These are phyloP conservation scores for Ogataea hybrid DNA, from an alignment of 1,139 yeast genomes.

Conservation along the genomic window DNA sequence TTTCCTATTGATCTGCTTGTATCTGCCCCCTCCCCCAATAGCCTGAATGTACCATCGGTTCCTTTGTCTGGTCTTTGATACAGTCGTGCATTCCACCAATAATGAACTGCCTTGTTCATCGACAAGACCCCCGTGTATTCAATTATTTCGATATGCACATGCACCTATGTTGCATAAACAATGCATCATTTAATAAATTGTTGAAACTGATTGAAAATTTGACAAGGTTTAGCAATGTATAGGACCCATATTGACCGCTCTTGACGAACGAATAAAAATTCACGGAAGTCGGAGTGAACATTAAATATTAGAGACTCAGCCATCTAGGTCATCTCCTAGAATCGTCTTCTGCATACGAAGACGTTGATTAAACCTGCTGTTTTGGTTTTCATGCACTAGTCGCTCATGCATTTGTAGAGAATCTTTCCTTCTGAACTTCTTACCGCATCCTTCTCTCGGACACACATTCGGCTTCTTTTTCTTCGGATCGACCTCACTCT, in stretches of 20 bases:
- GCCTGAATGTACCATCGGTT: too few relatives aligned
- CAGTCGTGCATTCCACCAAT: not conserved
- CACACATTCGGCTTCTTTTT: slow-evolving; percentile 30
- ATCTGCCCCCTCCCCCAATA: not conserved
- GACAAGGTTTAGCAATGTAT: slow-evolving; percentile 3
- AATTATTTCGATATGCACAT: not conserved
- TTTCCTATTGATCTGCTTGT: not conserved
- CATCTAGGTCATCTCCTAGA: slow-evolving; percentile 16
- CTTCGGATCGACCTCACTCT: not conserved
- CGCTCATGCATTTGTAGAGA: slow-evolving; percentile 52
- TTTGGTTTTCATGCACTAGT: slow-evolving; percentile 48
- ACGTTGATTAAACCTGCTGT: slow-evolving; percentile 43
- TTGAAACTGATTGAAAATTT: slow-evolving; percentile 6
- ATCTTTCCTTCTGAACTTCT: slow-evolving; percentile 56
- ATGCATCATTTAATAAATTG: not conserved
- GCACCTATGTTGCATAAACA: slow-evolving; percentile 2
- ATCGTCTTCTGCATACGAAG: slow-evolving; percentile 26
- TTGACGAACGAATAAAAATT: not conserved
- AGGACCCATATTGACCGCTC: not conserved
- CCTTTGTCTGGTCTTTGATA: not conserved
- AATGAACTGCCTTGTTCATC: not conserved
- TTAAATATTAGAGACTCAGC: not conserved
- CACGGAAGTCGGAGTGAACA: not conserved
- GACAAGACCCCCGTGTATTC: not conserved
- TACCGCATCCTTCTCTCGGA: slow-evolving; percentile 42